Conservation (phyloP, 2,329 filamentous ascomycete genomes). For the Ambrosiella beaveri region DNA sequence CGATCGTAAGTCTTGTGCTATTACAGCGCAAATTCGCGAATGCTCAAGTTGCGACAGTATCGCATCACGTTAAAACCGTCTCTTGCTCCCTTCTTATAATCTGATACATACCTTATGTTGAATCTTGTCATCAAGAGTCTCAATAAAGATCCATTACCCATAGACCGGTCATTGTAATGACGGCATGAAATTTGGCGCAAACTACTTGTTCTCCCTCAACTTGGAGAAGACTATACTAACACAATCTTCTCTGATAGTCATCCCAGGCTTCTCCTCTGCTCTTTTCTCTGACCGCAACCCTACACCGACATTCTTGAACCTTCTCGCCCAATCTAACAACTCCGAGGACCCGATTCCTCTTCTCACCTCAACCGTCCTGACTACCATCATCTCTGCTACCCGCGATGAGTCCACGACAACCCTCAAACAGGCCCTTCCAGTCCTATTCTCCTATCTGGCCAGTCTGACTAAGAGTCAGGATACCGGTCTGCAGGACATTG, state of each 20-base stretch:
- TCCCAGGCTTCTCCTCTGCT: conserved; percentile 59
- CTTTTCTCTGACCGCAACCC: conserved; percentile 61
- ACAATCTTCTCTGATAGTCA: conserved; percentile 37
- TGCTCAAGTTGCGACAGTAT: background rate
- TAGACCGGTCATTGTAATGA: background rate
- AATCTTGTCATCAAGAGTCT: background rate
- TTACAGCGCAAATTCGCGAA: conserved; percentile 6
- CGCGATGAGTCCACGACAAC: conserved; percentile 48
- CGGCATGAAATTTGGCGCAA: background rate
- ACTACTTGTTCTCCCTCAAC: background rate
- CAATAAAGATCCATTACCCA: background rate
- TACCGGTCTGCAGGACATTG: conserved; percentile 84
- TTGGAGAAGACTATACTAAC: background rate
- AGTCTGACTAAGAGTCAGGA: conserved; percentile 71
- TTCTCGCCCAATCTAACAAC: conserved; percentile 61
- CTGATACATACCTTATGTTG: no score
- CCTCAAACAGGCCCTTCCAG: conserved; percentile 57
- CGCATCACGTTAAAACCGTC: background rate
- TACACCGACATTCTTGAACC: conserved; percentile 67
- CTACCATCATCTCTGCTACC: conserved; percentile 55
- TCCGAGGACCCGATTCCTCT: conserved; percentile 68
- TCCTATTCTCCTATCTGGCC: conserved; percentile 74
- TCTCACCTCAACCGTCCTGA: conserved; percentile 73
- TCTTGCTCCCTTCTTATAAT: background rate
- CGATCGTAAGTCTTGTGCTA: conserved; percentile 43